Percentiles rank a stretch among this genome's conserved stretches.
Conservation (phyloP, 306 rosid species). For the Biancaea sappan region DNA sequence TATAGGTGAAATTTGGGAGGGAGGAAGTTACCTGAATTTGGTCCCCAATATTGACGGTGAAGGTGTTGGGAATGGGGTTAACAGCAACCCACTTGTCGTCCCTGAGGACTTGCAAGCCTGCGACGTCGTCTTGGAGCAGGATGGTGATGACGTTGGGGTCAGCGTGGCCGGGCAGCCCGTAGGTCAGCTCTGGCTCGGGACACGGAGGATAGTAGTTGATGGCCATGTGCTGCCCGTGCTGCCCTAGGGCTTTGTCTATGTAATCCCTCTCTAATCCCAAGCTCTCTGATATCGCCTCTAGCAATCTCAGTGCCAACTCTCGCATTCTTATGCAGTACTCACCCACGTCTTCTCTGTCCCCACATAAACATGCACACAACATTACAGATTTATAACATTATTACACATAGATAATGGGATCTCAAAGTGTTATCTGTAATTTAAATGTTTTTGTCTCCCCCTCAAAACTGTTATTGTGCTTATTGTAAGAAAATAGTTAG, state of each 20-base stretch:
- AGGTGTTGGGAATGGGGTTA: slow-evolving; percentile 74
- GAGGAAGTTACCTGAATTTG: slow-evolving; percentile 68
- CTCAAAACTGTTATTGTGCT: no score
- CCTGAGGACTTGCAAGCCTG: slow-evolving; percentile 79
- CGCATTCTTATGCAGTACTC: slow-evolving; percentile 56
- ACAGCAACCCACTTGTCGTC: slow-evolving; percentile 76
- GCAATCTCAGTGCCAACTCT: slow-evolving; percentile 47
- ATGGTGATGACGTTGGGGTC: slow-evolving; percentile 92
- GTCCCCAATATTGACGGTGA: slow-evolving; percentile 77
- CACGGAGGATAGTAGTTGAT: slow-evolving; percentile 85
- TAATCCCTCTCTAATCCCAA: slow-evolving; percentile 65
- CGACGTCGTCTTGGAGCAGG: slow-evolving; percentile 68
- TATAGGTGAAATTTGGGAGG: no score
- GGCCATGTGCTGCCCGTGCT: slow-evolving; percentile 94
- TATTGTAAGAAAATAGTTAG: no score
- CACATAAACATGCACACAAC: not conserved
- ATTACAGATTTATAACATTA: no score
- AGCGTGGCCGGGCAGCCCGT: slow-evolving; percentile 81
- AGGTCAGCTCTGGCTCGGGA: slow-evolving; percentile 86
- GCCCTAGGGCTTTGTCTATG: slow-evolving; percentile 56
- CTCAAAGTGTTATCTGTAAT: no score
- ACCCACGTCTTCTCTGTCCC: slow-evolving; percentile 58
- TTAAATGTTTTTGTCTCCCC: no score
- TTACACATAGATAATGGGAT: no score
- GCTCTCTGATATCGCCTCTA: slow-evolving; percentile 75